Evolutionary conservation across 2,329 filamentous ascomycete genomes (phyloP).

Genomic region (Fusarium torreyae): DNA sequence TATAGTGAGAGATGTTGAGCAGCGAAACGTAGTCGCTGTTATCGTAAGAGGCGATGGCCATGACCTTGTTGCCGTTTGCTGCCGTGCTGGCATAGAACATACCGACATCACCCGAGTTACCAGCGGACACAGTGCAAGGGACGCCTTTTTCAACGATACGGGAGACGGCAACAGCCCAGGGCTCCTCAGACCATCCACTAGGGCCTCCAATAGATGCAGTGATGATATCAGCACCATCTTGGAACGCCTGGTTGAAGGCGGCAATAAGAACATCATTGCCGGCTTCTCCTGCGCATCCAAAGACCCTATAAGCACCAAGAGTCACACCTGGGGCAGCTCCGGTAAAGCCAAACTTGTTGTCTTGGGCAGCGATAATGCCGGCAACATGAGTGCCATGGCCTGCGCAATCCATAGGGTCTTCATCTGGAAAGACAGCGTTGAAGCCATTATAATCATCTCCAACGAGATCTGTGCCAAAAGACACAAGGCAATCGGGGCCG

Average conservation of each 20-base stretch:
- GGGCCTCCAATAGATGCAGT: constrained; percentile 67
- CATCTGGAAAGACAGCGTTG: constrained; percentile 60
- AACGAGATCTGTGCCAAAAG: constrained; percentile 70
- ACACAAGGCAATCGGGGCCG: constrained; percentile 70
- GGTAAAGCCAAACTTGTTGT: constrained; percentile 67
- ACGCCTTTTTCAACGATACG: constrained; percentile 69
- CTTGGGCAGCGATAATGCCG: constrained; percentile 73
- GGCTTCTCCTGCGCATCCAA: constrained; percentile 66
- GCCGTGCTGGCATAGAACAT: constrained; percentile 67
- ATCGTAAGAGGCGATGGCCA: constrained; percentile 66
- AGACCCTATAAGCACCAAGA: constrained; percentile 70
- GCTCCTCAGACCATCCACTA: constrained; percentile 67
- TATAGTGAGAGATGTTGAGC: constrained; percentile 59
- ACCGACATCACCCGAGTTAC: constrained; percentile 64
- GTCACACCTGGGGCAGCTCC: constrained; percentile 71
- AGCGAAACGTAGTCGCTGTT: constrained; percentile 62
- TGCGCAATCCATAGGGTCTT: constrained; percentile 68
- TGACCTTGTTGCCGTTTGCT: constrained; percentile 63
- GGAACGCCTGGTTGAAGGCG: constrained; percentile 72
- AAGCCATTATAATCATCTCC: constrained; percentile 65
- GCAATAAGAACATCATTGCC: constrained; percentile 70
- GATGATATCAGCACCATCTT: constrained; percentile 71
- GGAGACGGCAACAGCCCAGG: constrained; percentile 65
- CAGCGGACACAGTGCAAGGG: constrained; percentile 67
- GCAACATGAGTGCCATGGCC: constrained; percentile 75